Evolutionary conservation across 2,329 filamentous ascomycete genomes (phyloP).

Genomic region (Sclerotinia subarctica): DNA sequence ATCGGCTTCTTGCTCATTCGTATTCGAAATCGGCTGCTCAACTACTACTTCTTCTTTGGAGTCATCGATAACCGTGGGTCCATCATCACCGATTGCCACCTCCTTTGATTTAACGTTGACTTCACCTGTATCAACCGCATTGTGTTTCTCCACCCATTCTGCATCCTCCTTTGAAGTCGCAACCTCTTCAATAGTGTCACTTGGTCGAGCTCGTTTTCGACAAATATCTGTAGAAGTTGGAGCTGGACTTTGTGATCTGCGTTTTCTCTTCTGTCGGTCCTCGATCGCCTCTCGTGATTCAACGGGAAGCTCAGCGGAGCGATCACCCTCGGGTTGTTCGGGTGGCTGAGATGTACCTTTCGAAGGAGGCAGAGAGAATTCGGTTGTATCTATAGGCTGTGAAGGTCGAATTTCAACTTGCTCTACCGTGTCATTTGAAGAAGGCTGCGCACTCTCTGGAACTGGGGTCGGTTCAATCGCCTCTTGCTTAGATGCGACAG

Average conservation of each 20-base stretch:
- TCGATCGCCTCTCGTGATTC: slow-evolving; percentile 42
- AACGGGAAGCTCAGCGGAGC: slow-evolving; percentile 29
- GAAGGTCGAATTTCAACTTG: not conserved
- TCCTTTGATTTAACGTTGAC: slow-evolving; percentile 21
- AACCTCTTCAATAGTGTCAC: slow-evolving; percentile 30
- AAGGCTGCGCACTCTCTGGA: not conserved
- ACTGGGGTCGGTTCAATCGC: not conserved
- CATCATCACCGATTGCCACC: slow-evolving; percentile 12
- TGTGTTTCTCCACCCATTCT: slow-evolving; percentile 33
- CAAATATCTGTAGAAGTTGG: slow-evolving; percentile 52
- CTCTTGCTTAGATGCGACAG: not conserved
- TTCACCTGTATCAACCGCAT: slow-evolving; percentile 26
- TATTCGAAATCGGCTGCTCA: slow-evolving; percentile 15
- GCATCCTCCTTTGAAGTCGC: slow-evolving; percentile 26
- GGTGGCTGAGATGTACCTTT: slow-evolving; percentile 22
- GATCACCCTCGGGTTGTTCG: slow-evolving; percentile 25
- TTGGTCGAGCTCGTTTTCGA: slow-evolving; percentile 54
- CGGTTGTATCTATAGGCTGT: slow-evolving; percentile 26
- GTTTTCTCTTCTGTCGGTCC: slow-evolving; percentile 63
- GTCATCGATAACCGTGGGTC: slow-evolving; percentile 24
- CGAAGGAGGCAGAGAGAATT: slow-evolving; percentile 24
- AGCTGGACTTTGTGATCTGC: slow-evolving; percentile 60
- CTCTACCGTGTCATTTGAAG: not conserved
- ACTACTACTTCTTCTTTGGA: slow-evolving; percentile 26
- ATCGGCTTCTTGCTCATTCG: not conserved